Evolutionary conservation across 139 green algal species (phyloP).

Genomic region (Chlorella sp.): DNA sequence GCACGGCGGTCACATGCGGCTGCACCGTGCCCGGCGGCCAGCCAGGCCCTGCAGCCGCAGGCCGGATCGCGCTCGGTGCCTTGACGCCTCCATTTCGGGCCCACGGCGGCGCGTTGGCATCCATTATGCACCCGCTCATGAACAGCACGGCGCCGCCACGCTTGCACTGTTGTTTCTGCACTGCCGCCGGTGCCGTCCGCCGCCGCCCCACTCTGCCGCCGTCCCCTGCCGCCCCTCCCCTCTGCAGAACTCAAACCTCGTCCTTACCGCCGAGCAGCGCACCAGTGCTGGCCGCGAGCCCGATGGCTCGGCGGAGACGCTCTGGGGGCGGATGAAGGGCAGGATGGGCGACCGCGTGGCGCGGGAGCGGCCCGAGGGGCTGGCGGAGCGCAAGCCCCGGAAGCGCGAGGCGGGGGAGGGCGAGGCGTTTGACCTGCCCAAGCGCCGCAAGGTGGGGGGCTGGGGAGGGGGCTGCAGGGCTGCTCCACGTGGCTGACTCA

Average conservation of each 20-base stretch:
- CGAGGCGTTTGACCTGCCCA: conserved; percentile 45
- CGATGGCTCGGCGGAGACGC: conserved; percentile 88
- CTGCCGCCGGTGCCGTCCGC: neutral
- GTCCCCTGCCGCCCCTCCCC: neutral
- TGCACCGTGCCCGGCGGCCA: no score
- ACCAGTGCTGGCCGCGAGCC: conserved; percentile 85
- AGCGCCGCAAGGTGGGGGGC: conserved; percentile 46
- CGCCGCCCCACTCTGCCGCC: neutral
- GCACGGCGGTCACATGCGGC: no score
- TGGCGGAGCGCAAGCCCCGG: conserved; percentile 72
- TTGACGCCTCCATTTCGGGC: no score
- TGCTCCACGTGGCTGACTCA: no score
- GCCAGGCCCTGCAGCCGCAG: no score
- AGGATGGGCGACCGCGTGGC: conserved; percentile 94
- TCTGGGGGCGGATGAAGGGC: conserved; percentile 79
- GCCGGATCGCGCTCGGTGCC: no score
- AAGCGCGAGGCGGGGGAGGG: conserved; percentile 46
- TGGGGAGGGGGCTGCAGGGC: no score
- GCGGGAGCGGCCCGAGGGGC: conserved; percentile 63
- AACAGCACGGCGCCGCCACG: no score
- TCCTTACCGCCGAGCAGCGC: conserved; percentile 92
- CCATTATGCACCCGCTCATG: no score
- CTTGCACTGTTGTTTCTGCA: no score
- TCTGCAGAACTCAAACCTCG: conserved; percentile 93
- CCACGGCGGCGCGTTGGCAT: no score